phyloP scores from a whole-genome alignment of 208 protist genomes.

The Novymonas esmeraldas region DNA sequence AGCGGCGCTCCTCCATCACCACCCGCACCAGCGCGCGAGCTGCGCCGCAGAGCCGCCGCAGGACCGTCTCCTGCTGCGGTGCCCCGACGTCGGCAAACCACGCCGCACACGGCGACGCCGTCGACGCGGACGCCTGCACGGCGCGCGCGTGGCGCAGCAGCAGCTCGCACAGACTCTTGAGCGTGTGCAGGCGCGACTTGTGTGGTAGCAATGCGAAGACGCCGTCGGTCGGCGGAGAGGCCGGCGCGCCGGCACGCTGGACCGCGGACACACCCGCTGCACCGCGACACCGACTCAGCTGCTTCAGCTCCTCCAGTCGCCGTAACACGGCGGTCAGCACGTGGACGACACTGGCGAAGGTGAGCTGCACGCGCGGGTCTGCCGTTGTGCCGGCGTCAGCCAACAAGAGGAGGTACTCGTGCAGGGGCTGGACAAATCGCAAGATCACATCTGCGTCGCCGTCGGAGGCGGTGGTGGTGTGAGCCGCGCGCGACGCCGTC shows the following conservation, averaged over 20 bases:
- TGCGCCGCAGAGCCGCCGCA: slow-evolving; percentile 56
- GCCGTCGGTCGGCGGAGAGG: background rate
- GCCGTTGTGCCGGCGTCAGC: slow-evolving; percentile 5
- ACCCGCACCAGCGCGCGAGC: slow-evolving; percentile 69
- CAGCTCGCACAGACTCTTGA: slow-evolving; percentile 68
- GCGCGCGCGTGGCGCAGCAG: slow-evolving; percentile 45
- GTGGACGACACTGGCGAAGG: slow-evolving; percentile 44
- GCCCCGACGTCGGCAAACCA: slow-evolving; percentile 57
- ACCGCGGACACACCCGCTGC: slow-evolving; percentile 5
- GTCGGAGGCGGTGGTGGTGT: background rate
- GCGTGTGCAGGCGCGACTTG: slow-evolving; percentile 75
- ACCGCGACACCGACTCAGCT: slow-evolving; percentile 42
- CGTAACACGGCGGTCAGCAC: slow-evolving; percentile 43
- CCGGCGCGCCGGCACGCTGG: background rate
- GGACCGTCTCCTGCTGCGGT: slow-evolving; percentile 42
- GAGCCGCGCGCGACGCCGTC: background rate
- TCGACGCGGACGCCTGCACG: slow-evolving; percentile 3
- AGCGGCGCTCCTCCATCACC: slow-evolving; percentile 80
- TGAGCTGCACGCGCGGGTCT: slow-evolving; percentile 30
- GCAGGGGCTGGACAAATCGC: slow-evolving; percentile 40
- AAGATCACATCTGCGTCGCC: slow-evolving; percentile 26
- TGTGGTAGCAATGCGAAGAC: slow-evolving; percentile 68
- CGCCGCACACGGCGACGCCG: background rate
- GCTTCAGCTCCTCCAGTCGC: slow-evolving; percentile 47
- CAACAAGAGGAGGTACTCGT: slow-evolving; percentile 39